These are phyloP conservation scores for Aspergillus piperis DNA, from an alignment of 2,329 filamentous ascomycete species.

Conservation along the genomic window DNA sequence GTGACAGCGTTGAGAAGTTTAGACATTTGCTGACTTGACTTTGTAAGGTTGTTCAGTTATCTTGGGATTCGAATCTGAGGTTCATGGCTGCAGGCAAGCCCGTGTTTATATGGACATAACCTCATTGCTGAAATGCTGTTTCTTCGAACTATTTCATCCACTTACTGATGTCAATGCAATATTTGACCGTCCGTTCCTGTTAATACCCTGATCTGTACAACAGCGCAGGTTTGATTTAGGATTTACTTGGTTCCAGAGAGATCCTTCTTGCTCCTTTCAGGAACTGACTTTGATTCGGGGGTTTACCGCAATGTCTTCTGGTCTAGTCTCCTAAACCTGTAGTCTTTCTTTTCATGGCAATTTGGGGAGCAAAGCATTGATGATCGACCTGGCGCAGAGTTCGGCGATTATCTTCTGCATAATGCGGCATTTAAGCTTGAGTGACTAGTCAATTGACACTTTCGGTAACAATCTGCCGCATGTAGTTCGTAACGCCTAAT, in stretches of 20 bases:
- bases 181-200: too few species aligned
- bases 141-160: too few species aligned
- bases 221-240: not conserved
- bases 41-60: too few species aligned
- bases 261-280: not conserved
- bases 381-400: too few species aligned
- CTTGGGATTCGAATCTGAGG: not conserved
- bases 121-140: not conserved
- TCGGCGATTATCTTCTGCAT: too few species aligned
- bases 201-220: too few species aligned
- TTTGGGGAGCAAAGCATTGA: not conserved
- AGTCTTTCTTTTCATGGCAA: not conserved
- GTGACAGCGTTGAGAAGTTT: constrained; percentile 1
- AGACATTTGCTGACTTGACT: not conserved
- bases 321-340: not conserved
- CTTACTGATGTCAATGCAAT: too few species aligned
- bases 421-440: too few species aligned
- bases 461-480: too few species aligned
- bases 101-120: not conserved
- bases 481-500: too few species aligned
- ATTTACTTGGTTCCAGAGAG: not conserved
- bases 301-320: not conserved
- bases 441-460: too few species aligned
- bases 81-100: not conserved
- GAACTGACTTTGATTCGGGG: not conserved